Percentiles rank a stretch among this genome's conserved stretches.
Conservation (phyloP, 2,329 filamentous ascomycete genomes). For the Fusarium siculi region DNA sequence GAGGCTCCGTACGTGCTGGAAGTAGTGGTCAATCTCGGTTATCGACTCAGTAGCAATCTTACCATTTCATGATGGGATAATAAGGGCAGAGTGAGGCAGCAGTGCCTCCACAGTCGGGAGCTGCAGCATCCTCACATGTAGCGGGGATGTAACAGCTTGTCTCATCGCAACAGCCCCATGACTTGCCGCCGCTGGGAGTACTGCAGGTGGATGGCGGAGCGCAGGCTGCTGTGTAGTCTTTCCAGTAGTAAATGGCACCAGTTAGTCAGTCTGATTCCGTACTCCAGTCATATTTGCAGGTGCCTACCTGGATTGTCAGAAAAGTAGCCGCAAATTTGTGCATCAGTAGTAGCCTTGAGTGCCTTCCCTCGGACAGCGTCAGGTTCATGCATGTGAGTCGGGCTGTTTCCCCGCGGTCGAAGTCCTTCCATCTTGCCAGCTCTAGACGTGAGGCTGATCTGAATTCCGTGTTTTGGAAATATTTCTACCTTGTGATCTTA, state of each 20-base stretch:
- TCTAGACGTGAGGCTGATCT: rapidly evolving
- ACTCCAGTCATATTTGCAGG: rapidly evolving
- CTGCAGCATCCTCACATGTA: background rate
- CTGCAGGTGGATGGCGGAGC: background rate
- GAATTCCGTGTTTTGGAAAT: rapidly evolving
- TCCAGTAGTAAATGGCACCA: background rate
- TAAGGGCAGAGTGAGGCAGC: background rate
- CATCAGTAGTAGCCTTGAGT: background rate
- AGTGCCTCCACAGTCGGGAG: background rate
- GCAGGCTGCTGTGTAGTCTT: background rate
- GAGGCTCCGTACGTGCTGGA: background rate
- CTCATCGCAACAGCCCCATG: background rate
- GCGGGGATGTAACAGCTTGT: background rate
- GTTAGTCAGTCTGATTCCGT: background rate
- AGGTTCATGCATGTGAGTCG: background rate
- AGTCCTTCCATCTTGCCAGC: background rate
- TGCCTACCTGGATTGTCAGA: background rate
- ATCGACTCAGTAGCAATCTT: rapidly evolving
- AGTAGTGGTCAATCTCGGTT: background rate
- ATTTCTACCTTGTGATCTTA: background rate
- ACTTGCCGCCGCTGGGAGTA: background rate
- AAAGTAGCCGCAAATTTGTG: background rate
- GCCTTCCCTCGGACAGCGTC: too few relatives aligned
- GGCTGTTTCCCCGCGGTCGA: background rate
- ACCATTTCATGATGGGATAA: background rate